Percentiles rank a stretch among this genome's conserved stretches.
Evolutionary conservation across 306 rosid species (phyloP).

Genomic region (Medicago arabica): DNA sequence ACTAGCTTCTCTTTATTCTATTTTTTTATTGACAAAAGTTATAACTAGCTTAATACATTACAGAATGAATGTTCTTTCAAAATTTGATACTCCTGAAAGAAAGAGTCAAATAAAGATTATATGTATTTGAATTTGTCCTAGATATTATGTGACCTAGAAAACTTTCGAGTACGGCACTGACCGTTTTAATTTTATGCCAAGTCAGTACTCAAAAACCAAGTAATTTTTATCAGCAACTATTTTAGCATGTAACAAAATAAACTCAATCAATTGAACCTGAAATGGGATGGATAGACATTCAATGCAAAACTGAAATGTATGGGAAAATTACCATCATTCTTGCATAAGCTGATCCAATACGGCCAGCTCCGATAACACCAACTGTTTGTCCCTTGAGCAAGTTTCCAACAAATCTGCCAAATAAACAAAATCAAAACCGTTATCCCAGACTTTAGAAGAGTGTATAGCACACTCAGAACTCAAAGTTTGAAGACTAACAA

Average conservation of each 20-base stretch:
- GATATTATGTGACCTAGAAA: background rate
- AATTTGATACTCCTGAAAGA: background rate
- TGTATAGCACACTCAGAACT: background rate
- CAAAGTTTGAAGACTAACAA: background rate
- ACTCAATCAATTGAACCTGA: conserved; percentile 25
- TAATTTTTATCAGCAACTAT: background rate
- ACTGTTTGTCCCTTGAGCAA: conserved; percentile 97
- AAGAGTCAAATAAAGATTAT: conserved; percentile 13
- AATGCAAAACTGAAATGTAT: background rate
- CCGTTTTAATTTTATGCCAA: background rate
- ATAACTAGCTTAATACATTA: conserved; percentile 2
- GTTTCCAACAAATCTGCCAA: conserved; percentile 87
- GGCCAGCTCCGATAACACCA: conserved; percentile 99
- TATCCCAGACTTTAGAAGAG: conserved; percentile 21
- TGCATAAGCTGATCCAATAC: conserved; percentile 98
- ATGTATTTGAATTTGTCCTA: background rate
- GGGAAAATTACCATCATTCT: conserved; percentile 88
- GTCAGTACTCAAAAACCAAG: conserved; percentile 12
- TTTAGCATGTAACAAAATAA: conserved; percentile 31
- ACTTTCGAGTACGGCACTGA: background rate
- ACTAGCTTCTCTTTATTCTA: background rate
- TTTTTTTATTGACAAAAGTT: no score
- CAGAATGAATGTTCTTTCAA: background rate
- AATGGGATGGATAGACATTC: conserved; percentile 15
- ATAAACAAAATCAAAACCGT: conserved; percentile 36